A percentile compares a stretch with the other conserved stretches of the same genome.
These are phyloP conservation scores for Tylopilus intermedius DNA, from an alignment of 768 basidiomycete genomes.

Conservation along the genomic window DNA sequence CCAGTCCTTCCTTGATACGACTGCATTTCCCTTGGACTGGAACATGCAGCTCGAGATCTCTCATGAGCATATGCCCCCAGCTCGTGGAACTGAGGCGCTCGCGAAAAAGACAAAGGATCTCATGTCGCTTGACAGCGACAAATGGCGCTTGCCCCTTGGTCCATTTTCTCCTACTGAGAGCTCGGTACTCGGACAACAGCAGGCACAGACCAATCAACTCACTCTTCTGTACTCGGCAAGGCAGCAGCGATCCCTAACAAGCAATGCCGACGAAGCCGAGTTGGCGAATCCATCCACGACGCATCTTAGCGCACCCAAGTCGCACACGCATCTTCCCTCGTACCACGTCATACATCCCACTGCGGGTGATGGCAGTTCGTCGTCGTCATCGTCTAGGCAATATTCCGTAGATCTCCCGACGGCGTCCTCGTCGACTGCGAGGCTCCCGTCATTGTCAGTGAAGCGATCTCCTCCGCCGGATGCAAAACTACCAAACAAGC, in stretches of 20 bases:
- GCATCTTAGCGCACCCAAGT: constrained; percentile 1
- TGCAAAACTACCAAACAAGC: constrained; percentile 29
- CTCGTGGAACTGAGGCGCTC: constrained; percentile 59
- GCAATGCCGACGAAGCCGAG: constrained; percentile 8
- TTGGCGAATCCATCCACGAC: constrained; percentile 5
- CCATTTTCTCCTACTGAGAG: constrained; percentile 10
- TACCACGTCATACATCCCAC: constrained; percentile 10
- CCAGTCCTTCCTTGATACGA: constrained; percentile 62
- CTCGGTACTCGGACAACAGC: constrained; percentile 14
- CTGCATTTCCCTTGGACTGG: constrained; percentile 45
- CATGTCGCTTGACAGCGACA: constrained; percentile 59
- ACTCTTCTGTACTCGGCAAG: constrained; percentile 16
- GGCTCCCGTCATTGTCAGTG: constrained; percentile 10
- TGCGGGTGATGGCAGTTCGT: constrained; percentile 19
- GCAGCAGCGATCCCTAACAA: constrained; percentile 12
- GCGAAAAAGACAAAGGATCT: constrained; percentile 80
- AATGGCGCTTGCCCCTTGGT: constrained; percentile 33
- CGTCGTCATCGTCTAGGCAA: constrained; percentile 27
- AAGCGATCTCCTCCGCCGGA: constrained; percentile 27
- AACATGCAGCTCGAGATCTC: constrained; percentile 32
- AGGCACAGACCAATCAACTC: constrained; percentile 16
- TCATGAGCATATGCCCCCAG: constrained; percentile 45
- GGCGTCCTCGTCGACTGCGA: constrained; percentile 12
- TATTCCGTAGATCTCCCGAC: constrained; percentile 21
- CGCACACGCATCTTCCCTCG: constrained; percentile 18